phyloP scores from a whole-genome alignment of 2,329 filamentous ascomycete genomes.

The Clarireedia hainanense region DNA sequence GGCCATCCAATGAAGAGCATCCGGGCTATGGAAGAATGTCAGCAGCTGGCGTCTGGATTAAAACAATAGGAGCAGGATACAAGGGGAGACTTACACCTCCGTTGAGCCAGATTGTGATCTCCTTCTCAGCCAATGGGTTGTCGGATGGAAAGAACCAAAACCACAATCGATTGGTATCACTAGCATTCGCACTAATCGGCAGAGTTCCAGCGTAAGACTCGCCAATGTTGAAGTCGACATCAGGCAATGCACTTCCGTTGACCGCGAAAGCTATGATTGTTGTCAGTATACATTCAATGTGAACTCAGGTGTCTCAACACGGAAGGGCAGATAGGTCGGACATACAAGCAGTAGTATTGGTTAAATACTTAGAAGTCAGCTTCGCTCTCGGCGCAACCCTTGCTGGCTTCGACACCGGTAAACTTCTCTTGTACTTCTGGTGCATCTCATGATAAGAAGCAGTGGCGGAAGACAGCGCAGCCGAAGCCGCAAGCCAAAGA shows the following conservation, averaged over 20 bases:
- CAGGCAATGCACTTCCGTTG: conserved; percentile 24
- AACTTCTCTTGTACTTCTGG: conserved; percentile 5
- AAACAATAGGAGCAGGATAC: background rate
- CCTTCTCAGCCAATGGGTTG: conserved; percentile 39
- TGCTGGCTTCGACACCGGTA: conserved; percentile 6
- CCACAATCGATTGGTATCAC: conserved; percentile 40
- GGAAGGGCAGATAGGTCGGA: background rate
- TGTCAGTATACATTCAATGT: background rate
- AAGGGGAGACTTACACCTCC: conserved; percentile 51
- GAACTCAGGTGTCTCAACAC: background rate
- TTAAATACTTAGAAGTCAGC: conserved; percentile 16
- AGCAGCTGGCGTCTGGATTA: too few relatives aligned
- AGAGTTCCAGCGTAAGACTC: conserved; percentile 34
- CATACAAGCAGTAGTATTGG: conserved; percentile 15
- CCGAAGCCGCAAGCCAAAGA: conserved; percentile 2
- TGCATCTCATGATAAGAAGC: background rate
- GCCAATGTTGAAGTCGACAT: conserved; percentile 27
- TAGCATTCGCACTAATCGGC: conserved; percentile 41
- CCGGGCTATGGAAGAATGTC: conserved; percentile 41
- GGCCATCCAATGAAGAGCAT: conserved; percentile 88
- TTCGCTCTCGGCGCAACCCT: conserved; percentile 10
- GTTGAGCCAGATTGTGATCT: conserved; percentile 72
- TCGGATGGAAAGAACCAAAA: conserved; percentile 48
- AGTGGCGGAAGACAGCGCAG: background rate
- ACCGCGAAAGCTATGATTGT: conserved; percentile 22